Evolutionary conservation across 331 rosid genomes (phyloP).

Genomic region (Malus hybrid): DNA sequence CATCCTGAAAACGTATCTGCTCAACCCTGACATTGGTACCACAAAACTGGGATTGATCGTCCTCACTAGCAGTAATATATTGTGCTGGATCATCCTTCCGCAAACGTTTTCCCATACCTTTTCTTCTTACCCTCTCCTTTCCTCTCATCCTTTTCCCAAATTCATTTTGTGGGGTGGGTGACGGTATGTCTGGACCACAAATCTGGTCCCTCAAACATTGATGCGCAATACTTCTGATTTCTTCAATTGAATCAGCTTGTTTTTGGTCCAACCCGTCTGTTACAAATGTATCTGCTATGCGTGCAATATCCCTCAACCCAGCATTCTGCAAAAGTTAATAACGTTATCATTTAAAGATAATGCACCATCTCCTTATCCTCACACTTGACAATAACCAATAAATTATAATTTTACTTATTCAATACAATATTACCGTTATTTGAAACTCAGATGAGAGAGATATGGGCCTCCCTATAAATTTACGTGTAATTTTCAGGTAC

Average conservation of each 20-base stretch:
- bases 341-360: neutral
- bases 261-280: constrained; percentile 77
- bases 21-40: constrained; percentile 53
- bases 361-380: neutral
- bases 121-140: constrained; percentile 94
- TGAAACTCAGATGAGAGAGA: constrained; percentile 96
- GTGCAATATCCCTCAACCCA: constrained; percentile 92
- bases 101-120: constrained; percentile 57
- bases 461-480: constrained; percentile 93
- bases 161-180: constrained; percentile 50
- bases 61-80: constrained; percentile 56
- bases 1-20: constrained; percentile 40
- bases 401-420: neutral
- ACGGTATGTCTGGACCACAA: constrained; percentile 57
- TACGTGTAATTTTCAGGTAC: constrained; percentile 79
- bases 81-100: constrained; percentile 68
- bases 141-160: constrained; percentile 77
- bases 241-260: constrained; percentile 73
- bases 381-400: neutral
- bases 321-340: constrained; percentile 59
- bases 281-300: constrained; percentile 79
- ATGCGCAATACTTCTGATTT: constrained; percentile 77
- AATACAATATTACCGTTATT: constrained; percentile 71
- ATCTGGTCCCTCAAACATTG: constrained; percentile 94
- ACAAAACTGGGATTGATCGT: constrained; percentile 67